phyloP scores from a whole-genome alignment of 2,329 filamentous ascomycete genomes.

The Fusarium mexicanum region DNA sequence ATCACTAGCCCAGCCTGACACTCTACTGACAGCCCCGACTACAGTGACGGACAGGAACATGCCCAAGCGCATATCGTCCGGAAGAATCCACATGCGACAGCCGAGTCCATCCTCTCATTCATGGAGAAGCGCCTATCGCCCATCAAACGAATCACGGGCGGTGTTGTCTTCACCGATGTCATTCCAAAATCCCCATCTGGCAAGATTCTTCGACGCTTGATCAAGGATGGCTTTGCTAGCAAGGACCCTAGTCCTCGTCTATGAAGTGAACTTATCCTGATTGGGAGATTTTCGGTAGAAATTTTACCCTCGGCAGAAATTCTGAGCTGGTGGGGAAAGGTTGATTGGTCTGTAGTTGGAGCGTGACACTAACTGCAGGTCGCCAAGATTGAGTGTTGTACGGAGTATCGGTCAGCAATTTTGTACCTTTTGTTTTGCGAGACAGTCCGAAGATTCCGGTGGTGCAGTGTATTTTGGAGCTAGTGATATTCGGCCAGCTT shows the following conservation, averaged over 20 bases:
- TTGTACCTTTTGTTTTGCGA: rapidly evolving
- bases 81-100: not conserved
- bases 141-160: constrained; percentile 1
- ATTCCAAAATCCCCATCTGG: constrained; percentile 2
- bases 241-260: not conserved
- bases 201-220: constrained; percentile 6
- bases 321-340: not conserved
- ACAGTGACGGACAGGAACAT: not conserved
- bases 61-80: constrained; percentile 4
- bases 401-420: not conserved
- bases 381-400: not conserved
- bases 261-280: not conserved
- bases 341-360: not conserved
- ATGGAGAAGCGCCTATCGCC: not conserved
- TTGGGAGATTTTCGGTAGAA: not conserved
- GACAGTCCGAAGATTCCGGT: not conserved
- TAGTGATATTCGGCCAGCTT: not conserved
- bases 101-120: not conserved
- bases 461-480: not conserved
- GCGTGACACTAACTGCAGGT: not conserved
- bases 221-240: not conserved
- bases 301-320: not conserved
- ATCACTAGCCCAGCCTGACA: too few species aligned
- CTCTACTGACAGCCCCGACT: too few species aligned
- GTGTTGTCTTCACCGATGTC: not conserved